Evolutionary conservation across 306 rosid genomes (phyloP), one percentile per base, ranked within the genome.

Genomic region (Vigna mungo): DNA sequence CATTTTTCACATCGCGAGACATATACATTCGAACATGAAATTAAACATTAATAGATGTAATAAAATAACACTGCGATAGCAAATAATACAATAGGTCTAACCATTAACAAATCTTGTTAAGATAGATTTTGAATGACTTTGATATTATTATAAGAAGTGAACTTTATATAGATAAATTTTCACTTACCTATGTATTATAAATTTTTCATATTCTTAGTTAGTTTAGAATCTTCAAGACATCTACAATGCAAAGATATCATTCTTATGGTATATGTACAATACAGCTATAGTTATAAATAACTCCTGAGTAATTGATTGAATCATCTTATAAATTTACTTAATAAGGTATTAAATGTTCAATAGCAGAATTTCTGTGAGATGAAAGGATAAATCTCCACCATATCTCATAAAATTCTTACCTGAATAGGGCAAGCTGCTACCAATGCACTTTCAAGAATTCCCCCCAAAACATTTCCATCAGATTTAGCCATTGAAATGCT

Each of bases 361-460:
- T 65, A 39, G 15, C 44, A 6, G 3, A 23, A 20, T 15, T 53
- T 39, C 0, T 41, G 43, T 64, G 73, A 37, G 36, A 64, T 62
- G 11, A 63, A 64, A 51, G 16, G 72, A 51, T 14, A 34, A 12
- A 34, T 51, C 2, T 47, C 2, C 30, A 46, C 17, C 3, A 37
- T 6, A 37, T 37, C 6, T 39, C 18, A 11, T 18, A 55, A 11
- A 7, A 1, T 2, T 68, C 84, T 72, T 81, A 90, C 96, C 52
- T 86, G 90, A 72, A 86, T 72, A 12, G 91, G 85, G 10, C 58
- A 49, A 71, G 83, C 90, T 1, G 96, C 96, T 58, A 84, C 86
- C 77, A 90, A 25, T 8, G 84, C 2, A 23, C 80, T 79, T 10
- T 59, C 87, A 27, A 90, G 34, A 23, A 1, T 3, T 12, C 96